These are phyloP conservation scores for Tieghemostelium lacteum DNA, from an alignment of 78 protist genomes.

Conservation along the genomic window DNA sequence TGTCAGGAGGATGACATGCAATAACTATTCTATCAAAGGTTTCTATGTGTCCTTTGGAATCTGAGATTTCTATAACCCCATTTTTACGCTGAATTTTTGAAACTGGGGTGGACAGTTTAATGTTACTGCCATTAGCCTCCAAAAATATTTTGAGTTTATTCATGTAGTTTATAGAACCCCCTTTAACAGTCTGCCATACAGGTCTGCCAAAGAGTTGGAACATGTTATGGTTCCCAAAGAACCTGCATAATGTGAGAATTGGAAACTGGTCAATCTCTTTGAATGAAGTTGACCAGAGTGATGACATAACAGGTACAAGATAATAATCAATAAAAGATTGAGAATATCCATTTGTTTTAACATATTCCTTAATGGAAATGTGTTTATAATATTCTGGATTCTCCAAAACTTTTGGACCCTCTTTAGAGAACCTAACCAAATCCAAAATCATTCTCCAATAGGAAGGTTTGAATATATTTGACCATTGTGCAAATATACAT, in stretches of 20 bases:
- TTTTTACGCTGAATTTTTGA: background rate
- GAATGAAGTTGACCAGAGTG: slow-evolving; percentile 57
- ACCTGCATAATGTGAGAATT: slow-evolving; percentile 26
- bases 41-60: background rate
- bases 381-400: slow-evolving; percentile 12
- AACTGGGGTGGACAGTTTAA: slow-evolving; percentile 1
- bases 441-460: slow-evolving; percentile 43
- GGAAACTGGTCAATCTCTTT: slow-evolving; percentile 48
- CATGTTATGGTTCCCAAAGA: slow-evolving; percentile 42
- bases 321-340: slow-evolving; percentile 35
- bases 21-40: slow-evolving; percentile 30
- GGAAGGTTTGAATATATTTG: slow-evolving; percentile 27
- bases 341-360: slow-evolving; percentile 11
- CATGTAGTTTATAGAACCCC: slow-evolving; percentile 53
- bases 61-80: too few relatives aligned
- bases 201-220: slow-evolving; percentile 46
- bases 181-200: slow-evolving; percentile 38
- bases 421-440: slow-evolving; percentile 26
- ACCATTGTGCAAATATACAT: slow-evolving; percentile 41
- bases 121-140: slow-evolving; percentile 1
- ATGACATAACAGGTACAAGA: slow-evolving; percentile 51
- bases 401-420: slow-evolving; percentile 8
- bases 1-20: slow-evolving; percentile 62
- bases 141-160: background rate
- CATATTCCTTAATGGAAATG: slow-evolving; percentile 20